These are phyloP conservation scores for Penicillium aurantiogriseum DNA, from an alignment of 2,329 filamentous ascomycete species.

Conservation along the genomic window DNA sequence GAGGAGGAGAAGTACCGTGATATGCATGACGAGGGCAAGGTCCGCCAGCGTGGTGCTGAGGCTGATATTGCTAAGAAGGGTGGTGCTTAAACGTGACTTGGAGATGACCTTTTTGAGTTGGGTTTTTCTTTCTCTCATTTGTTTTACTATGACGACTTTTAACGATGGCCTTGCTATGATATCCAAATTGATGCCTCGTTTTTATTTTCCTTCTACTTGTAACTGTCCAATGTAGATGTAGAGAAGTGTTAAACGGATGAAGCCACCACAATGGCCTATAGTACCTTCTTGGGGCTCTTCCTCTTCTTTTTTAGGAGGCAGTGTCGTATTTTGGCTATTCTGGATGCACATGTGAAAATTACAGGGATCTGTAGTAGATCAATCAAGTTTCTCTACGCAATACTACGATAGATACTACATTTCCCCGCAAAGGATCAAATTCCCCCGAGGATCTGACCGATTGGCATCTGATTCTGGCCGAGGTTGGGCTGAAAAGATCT, in stretches of 20 bases:
- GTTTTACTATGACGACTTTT: slow-evolving; percentile 10
- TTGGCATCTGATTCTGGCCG: slow-evolving; percentile 5
- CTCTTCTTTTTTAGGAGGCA: not conserved
- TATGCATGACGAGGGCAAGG: slow-evolving; percentile 80
- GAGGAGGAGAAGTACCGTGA: slow-evolving; percentile 65
- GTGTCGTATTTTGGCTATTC: not conserved
- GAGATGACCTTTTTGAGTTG: not conserved
- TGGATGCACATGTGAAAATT: not conserved
- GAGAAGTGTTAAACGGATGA: not conserved
- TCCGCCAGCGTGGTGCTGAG: slow-evolving; percentile 78
- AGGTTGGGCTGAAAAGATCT: slow-evolving; percentile 2
- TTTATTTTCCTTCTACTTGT: not conserved
- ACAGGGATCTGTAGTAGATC: not conserved
- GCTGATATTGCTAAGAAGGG: slow-evolving; percentile 68
- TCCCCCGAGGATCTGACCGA: not conserved
- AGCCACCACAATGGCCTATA: not conserved
- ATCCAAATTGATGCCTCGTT: slow-evolving; percentile 18
- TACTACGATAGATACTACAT: not conserved
- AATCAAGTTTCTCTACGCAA: not conserved
- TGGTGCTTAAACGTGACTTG: slow-evolving; percentile 8
- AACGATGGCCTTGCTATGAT: slow-evolving; percentile 17
- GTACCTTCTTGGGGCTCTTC: too few species aligned
- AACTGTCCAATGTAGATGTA: not conserved
- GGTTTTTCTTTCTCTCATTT: not conserved
- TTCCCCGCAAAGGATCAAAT: not conserved